phyloP scores from a whole-genome alignment of 83 land plant species.

The Diphasiastrum complanatum region DNA sequence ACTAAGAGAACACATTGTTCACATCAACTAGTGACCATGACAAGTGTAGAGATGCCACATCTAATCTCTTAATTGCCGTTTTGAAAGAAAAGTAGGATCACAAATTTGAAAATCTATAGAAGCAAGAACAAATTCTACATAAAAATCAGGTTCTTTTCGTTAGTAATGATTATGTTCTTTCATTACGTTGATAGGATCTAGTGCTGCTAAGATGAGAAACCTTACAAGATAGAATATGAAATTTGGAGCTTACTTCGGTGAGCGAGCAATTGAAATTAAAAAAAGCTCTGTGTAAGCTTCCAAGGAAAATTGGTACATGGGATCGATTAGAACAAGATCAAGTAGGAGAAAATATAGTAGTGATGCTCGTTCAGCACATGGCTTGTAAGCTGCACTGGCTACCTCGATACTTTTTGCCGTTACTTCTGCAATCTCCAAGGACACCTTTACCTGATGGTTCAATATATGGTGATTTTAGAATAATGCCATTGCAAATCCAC shows the following conservation, averaged over 20 bases:
- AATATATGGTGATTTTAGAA: no score
- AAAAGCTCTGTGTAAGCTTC: constrained; percentile 33
- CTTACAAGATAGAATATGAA: not conserved
- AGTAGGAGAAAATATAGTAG: constrained; percentile 27
- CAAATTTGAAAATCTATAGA: no score
- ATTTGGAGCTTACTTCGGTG: constrained; percentile 19
- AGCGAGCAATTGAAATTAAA: constrained; percentile 23
- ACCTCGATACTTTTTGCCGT: constrained; percentile 31
- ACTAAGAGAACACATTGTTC: no score
- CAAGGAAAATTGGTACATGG: constrained; percentile 36
- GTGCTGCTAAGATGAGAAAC: not conserved
- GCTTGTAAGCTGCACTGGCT: constrained; percentile 35
- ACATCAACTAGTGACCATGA: no score
- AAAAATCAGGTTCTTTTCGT: no score
- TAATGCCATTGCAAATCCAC: no score
- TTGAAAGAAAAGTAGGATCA: no score
- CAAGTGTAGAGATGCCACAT: no score
- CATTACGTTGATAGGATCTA: not conserved
- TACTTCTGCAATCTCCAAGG: constrained; percentile 30
- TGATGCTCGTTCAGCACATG: constrained; percentile 32
- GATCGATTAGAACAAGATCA: constrained; percentile 29
- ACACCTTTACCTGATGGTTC: constrained; percentile 23
- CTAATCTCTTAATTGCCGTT: no score
- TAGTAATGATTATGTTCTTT: no score
- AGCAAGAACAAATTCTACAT: no score